Evolutionary conservation across 495 filamentous ascomycete genomes (phyloP).

Genomic region (Astrothelium macrocarpum): DNA sequence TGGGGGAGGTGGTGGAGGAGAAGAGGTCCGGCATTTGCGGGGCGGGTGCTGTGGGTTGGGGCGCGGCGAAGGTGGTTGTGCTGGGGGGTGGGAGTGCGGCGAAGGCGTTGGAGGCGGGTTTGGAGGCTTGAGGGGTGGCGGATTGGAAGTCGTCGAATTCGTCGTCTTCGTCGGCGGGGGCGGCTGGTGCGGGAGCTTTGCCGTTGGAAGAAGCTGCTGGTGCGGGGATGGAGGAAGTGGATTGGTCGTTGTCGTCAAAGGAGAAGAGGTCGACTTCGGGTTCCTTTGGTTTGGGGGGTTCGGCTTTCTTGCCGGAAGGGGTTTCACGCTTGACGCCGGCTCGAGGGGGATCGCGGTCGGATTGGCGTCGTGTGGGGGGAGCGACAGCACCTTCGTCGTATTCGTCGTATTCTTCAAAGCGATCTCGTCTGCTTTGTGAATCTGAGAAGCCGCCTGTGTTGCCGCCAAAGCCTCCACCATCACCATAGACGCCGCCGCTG

Average conservation of each 20-base stretch:
- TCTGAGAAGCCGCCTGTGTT: slow-evolving; percentile 62
- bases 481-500: slow-evolving; percentile 72
- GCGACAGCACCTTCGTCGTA: slow-evolving; percentile 65
- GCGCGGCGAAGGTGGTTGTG: slow-evolving; percentile 52
- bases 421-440: slow-evolving; percentile 52
- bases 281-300: slow-evolving; percentile 66
- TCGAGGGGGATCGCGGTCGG: slow-evolving; percentile 32
- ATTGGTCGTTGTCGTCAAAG: slow-evolving; percentile 64
- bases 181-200: slow-evolving; percentile 35
- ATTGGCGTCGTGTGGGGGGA: slow-evolving; percentile 39
- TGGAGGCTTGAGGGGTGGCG: slow-evolving; percentile 49
- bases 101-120: slow-evolving; percentile 31
- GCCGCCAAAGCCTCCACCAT: slow-evolving; percentile 80
- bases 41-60: slow-evolving; percentile 69
- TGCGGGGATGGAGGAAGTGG: slow-evolving; percentile 18
- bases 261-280: slow-evolving; percentile 82
- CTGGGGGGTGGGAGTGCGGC: slow-evolving; percentile 45
- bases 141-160: slow-evolving; percentile 98
- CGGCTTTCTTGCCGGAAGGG: slow-evolving; percentile 40
- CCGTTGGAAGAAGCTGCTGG: slow-evolving; percentile 12
- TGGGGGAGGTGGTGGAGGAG: slow-evolving; percentile 45
- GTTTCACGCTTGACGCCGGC: slow-evolving; percentile 30
- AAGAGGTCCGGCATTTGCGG: slow-evolving; percentile 73
- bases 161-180: slow-evolving; percentile 57
- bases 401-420: slow-evolving; percentile 96